These are phyloP conservation scores for Gaeumannomyces tritici DNA, from an alignment of 2,329 filamentous ascomycete species.

Conservation along the genomic window DNA sequence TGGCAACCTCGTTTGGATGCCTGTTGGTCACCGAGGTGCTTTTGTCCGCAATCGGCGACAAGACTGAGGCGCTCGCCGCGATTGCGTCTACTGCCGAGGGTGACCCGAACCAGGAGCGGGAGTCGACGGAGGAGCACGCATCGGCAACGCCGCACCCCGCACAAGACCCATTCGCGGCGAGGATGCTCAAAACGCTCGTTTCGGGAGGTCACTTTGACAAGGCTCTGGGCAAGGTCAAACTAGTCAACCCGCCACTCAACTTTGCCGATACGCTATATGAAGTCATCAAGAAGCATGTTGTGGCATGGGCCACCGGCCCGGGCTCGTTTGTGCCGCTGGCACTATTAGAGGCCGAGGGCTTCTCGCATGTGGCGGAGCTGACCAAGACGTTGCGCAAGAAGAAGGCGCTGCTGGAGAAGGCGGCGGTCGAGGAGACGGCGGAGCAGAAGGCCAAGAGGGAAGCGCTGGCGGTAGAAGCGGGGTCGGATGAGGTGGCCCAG, in stretches of 20 bases:
- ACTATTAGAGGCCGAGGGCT: conserved; percentile 61
- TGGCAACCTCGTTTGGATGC: conserved; percentile 70
- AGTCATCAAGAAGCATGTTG: conserved; percentile 62
- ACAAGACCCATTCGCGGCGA: conserved; percentile 54
- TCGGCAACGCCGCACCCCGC: conserved; percentile 44
- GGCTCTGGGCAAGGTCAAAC: conserved; percentile 57
- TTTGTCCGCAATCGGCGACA: conserved; percentile 66
- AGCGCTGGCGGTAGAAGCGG: conserved; percentile 12
- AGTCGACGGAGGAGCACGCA: conserved; percentile 21
- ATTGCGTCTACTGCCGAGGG: conserved; percentile 54
- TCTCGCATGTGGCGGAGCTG: conserved; percentile 56
- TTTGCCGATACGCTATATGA: conserved; percentile 80
- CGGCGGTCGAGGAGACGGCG: conserved; percentile 48
- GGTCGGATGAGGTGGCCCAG: conserved; percentile 31
- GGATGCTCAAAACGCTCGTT: conserved; percentile 85
- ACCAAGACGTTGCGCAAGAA: conserved; percentile 62
- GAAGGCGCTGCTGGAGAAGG: conserved; percentile 60
- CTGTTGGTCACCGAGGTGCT: conserved; percentile 80
- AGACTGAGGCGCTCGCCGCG: conserved; percentile 62
- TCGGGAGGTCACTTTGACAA: conserved; percentile 82
- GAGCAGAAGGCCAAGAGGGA: conserved; percentile 37
- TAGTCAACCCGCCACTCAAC: conserved; percentile 64
- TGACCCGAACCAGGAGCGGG: conserved; percentile 31
- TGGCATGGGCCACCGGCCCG: conserved; percentile 77
- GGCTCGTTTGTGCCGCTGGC: conserved; percentile 82